These are phyloP conservation scores for Solanum dulcamara DNA, from an alignment of 257 asterid species.

Conservation along the genomic window DNA sequence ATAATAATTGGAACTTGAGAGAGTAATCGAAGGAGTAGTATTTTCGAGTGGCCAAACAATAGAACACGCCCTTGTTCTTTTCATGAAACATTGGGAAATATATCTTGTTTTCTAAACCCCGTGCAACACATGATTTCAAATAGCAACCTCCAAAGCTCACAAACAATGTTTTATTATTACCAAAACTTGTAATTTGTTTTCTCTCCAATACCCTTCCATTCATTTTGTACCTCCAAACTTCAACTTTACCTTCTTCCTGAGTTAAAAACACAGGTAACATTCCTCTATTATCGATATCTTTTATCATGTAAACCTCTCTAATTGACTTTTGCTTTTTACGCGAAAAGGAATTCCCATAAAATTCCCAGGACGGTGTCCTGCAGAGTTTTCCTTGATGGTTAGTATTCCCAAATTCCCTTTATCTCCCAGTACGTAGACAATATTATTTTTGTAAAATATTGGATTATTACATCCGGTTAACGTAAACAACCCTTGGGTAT, in stretches of 20 bases:
- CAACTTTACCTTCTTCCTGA: background rate
- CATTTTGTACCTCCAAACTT: background rate
- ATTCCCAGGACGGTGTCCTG: background rate
- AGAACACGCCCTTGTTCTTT: background rate
- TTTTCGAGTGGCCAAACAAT: background rate
- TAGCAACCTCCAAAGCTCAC: background rate
- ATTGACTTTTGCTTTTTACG: background rate
- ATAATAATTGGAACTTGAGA: background rate
- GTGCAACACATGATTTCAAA: background rate
- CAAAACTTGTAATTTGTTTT: background rate
- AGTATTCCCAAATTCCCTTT: background rate
- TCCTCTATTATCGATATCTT: background rate
- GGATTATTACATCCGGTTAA: background rate
- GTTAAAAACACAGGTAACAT: background rate
- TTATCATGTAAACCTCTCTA: background rate
- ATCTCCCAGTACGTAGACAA: background rate
- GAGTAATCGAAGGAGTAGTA: background rate
- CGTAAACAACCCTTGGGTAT: background rate
- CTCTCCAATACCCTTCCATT: background rate
- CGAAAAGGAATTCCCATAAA: background rate
- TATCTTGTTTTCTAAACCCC: background rate
- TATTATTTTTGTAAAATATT: background rate
- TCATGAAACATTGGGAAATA: background rate
- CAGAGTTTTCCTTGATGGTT: background rate
- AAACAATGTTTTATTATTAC: background rate